These are phyloP conservation scores for Insectozyma bohioensis DNA, from an alignment of 1,139 yeast genomes.

Conservation along the genomic window DNA sequence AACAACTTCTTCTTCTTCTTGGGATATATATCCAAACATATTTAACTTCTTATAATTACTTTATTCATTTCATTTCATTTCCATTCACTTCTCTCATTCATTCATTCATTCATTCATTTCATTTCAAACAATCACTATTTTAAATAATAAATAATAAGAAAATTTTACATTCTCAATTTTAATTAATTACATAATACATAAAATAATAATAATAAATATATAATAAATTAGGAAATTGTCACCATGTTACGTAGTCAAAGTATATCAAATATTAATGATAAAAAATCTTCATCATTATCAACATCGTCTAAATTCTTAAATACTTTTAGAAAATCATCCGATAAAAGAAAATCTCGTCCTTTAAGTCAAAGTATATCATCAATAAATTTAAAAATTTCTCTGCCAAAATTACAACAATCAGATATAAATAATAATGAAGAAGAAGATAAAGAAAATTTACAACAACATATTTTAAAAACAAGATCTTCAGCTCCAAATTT, in stretches of 20 bases:
- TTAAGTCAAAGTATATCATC: slow-evolving; percentile 13
- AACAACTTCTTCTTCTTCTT: too few species aligned
- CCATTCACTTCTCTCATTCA: slow-evolving; percentile 1
- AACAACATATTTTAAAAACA: slow-evolving; percentile 15
- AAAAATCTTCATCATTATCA: slow-evolving; percentile 19
- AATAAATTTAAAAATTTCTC: slow-evolving; percentile 9
- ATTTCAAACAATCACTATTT: neutral
- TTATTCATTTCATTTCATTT: neutral
- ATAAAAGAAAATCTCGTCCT: slow-evolving; percentile 12
- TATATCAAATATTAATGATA: slow-evolving; percentile 26
- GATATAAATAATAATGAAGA: slow-evolving; percentile 1
- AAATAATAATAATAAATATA: too few species aligned
- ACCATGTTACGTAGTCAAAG: slow-evolving; percentile 34
- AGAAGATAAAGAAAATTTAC: slow-evolving; percentile 16
- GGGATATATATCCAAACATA: too few species aligned
- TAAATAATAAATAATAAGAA: too few species aligned
- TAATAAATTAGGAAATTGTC: too few species aligned
- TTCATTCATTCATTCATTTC: neutral
- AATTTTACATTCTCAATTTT: too few species aligned
- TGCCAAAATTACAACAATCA: slow-evolving; percentile 5
- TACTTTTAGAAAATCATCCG: slow-evolving; percentile 19
- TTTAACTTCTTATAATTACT: too few species aligned
- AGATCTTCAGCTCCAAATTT: slow-evolving; percentile 27
- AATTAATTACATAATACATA: too few species aligned
- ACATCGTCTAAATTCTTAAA: slow-evolving; percentile 22